These are phyloP conservation scores for Candida lessepsii DNA, from an alignment of 805 yeast genomes.

Conservation along the genomic window DNA sequence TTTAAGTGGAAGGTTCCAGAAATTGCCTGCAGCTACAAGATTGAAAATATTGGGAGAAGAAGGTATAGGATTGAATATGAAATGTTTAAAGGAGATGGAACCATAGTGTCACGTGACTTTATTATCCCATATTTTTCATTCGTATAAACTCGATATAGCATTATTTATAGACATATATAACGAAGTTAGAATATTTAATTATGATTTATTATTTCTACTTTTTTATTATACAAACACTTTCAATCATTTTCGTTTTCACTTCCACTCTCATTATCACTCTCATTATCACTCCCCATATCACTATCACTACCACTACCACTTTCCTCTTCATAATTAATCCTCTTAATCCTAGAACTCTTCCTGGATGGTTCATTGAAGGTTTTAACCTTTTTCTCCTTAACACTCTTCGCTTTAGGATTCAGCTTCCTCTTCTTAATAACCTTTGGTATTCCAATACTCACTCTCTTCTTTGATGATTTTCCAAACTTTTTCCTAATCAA, in stretches of 20 bases:
- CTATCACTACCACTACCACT: conserved; percentile 18
- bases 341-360: conserved; percentile 40
- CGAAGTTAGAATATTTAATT: background rate
- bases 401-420: conserved; percentile 1
- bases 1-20: conserved; percentile 21
- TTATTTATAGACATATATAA: no score
- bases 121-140: background rate
- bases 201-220: no score
- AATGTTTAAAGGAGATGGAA: conserved; percentile 46
- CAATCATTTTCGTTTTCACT: no score
- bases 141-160: background rate
- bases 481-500: conserved; percentile 25
- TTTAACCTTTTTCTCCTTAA: conserved; percentile 8
- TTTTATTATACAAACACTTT: no score
- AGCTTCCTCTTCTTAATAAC: background rate
- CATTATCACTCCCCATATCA: background rate
- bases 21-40: conserved; percentile 77
- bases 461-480: background rate
- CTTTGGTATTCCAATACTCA: background rate
- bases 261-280: background rate
- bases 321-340: conserved; percentile 34
- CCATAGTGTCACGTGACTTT: background rate
- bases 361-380: conserved; percentile 31
- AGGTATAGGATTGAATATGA: conserved; percentile 54
- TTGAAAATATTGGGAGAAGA: conserved; percentile 78